A percentile compares a stretch with the other conserved stretches of the same genome.
Conservation (phyloP, 2,329 filamentous ascomycete species). For the Rachicladosporium sp. region DNA sequence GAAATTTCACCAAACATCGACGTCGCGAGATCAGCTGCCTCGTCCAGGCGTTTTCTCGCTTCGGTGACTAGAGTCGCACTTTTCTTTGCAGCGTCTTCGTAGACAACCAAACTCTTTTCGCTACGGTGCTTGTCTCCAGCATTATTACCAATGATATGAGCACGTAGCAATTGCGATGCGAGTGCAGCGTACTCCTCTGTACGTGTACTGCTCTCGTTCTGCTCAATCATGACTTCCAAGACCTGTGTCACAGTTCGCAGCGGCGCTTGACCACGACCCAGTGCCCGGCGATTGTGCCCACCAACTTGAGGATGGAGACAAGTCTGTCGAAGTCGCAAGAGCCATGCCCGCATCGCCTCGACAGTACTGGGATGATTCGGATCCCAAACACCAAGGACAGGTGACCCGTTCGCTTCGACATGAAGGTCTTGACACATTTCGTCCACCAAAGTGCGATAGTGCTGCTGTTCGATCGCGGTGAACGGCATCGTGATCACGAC, state of each 20-base stretch:
- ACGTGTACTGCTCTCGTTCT: slow-evolving; percentile 57
- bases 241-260: slow-evolving; percentile 78
- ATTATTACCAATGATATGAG: slow-evolving; percentile 69
- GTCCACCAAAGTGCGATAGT: slow-evolving; percentile 66
- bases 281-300: slow-evolving; percentile 48
- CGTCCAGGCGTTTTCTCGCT: slow-evolving; percentile 48
- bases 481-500: slow-evolving; percentile 84
- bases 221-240: slow-evolving; percentile 80
- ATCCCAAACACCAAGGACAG: slow-evolving; percentile 51
- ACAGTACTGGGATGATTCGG: slow-evolving; percentile 44
- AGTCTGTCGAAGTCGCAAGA: slow-evolving; percentile 66
- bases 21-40: slow-evolving; percentile 4
- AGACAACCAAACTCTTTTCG: slow-evolving; percentile 56
- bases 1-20: slow-evolving; percentile 24
- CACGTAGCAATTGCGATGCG: slow-evolving; percentile 51
- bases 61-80: slow-evolving; percentile 44
- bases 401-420: slow-evolving; percentile 51
- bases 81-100: slow-evolving; percentile 40
- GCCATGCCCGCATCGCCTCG: slow-evolving; percentile 68
- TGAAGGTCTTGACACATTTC: slow-evolving; percentile 61
- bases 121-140: slow-evolving; percentile 41
- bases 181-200: slow-evolving; percentile 56
- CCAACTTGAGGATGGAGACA: slow-evolving; percentile 79
- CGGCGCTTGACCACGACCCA: slow-evolving; percentile 48
- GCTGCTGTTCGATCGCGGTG: slow-evolving; percentile 78